Conservation (phyloP, 192 early-diverging fungal species). For the Spinellus fusiger region DNA sequence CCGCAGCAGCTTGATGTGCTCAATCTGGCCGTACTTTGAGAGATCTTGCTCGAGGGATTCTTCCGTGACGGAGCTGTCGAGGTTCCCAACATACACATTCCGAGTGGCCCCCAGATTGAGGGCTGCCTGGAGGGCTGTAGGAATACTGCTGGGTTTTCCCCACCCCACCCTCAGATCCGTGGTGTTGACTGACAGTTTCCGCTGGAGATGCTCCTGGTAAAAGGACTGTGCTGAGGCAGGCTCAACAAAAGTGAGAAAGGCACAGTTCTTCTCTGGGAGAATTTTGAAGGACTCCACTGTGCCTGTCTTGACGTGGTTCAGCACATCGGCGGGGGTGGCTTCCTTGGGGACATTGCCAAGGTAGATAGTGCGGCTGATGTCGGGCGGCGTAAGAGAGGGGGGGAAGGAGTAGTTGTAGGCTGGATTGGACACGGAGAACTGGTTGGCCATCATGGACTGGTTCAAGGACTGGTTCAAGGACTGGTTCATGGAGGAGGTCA, state of each 20-base stretch:
- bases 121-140: constrained; percentile 44
- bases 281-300: constrained; percentile 63
- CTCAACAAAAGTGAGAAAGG: constrained; percentile 77
- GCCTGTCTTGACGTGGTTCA: constrained; percentile 65
- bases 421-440: neutral
- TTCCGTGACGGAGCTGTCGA: constrained; percentile 53
- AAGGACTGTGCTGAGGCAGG: constrained; percentile 53
- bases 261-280: constrained; percentile 70
- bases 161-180: constrained; percentile 71
- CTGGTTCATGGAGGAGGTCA: too few relatives aligned
- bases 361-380: constrained; percentile 67
- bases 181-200: constrained; percentile 46
- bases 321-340: constrained; percentile 52
- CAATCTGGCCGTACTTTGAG: constrained; percentile 61
- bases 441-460: neutral
- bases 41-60: constrained; percentile 51
- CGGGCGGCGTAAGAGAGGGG: neutral
- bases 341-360: constrained; percentile 66
- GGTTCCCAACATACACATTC: constrained; percentile 71
- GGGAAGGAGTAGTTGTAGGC: neutral
- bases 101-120: constrained; percentile 64
- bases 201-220: constrained; percentile 38
- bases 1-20: constrained; percentile 59
- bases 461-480: too few relatives aligned
- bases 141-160: constrained; percentile 56